phyloP scores from a whole-genome alignment of 106 monocot genomes.

The Dendrobium officinale region DNA sequence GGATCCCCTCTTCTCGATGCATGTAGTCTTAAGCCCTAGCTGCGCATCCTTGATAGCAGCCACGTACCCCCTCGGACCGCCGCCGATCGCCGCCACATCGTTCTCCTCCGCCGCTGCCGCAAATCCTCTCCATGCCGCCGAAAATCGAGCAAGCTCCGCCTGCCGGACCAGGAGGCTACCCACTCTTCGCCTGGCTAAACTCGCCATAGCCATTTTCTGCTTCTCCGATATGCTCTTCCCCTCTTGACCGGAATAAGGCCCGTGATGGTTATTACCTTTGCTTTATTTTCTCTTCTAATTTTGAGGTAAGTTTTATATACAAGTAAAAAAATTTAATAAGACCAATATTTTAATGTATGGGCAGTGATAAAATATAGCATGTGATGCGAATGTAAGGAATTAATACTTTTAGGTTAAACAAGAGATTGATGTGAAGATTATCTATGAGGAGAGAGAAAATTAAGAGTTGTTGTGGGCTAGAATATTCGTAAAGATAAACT shows the following conservation, averaged over 20 bases:
- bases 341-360: too few relatives aligned
- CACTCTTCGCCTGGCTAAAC: conserved; percentile 33
- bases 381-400: too few relatives aligned
- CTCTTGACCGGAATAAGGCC: neutral
- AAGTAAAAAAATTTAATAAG: too few relatives aligned
- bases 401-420: too few relatives aligned
- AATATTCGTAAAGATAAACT: too few relatives aligned
- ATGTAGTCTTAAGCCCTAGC: conserved; percentile 72
- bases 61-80: conserved; percentile 67
- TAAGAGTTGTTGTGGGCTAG: too few relatives aligned
- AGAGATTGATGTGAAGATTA: too few relatives aligned
- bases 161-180: neutral
- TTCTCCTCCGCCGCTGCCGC: conserved; percentile 51
- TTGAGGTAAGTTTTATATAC: too few relatives aligned
- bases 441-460: too few relatives aligned
- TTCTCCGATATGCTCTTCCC: neutral
- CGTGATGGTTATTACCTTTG: too few relatives aligned
- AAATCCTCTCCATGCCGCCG: neutral
- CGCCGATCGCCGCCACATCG: conserved; percentile 67
- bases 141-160: neutral
- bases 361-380: too few relatives aligned
- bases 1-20: conserved; percentile 69
- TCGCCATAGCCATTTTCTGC: conserved; percentile 47
- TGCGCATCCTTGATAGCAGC: conserved; percentile 78
- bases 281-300: too few relatives aligned